Conservation (phyloP, 768 basidiomycete species). For the Leucocoprinus sp. region DNA sequence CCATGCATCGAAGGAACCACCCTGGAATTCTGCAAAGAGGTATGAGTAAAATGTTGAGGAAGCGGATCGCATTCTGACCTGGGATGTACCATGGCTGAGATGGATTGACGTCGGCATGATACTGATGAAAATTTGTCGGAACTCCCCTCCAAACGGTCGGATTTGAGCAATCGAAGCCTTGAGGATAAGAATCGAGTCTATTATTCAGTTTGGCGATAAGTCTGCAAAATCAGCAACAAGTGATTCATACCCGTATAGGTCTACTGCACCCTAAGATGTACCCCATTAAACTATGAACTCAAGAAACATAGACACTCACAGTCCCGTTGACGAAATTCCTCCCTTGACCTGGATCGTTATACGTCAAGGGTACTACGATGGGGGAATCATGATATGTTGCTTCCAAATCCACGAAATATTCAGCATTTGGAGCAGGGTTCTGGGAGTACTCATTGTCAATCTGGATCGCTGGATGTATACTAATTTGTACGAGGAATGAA, state of each 20-base stretch:
- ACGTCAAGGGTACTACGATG: conserved; percentile 65
- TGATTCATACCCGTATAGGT: conserved; percentile 60
- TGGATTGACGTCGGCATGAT: conserved; percentile 44
- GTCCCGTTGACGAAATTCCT: conserved; percentile 65
- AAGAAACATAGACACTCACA: conserved; percentile 25
- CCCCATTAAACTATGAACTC: background rate
- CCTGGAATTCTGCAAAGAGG: conserved; percentile 45
- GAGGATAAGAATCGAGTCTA: conserved; percentile 65
- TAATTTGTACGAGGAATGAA: background rate
- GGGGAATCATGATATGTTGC: conserved; percentile 42
- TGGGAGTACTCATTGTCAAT: conserved; percentile 71
- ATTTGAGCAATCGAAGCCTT: conserved; percentile 75
- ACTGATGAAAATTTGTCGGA: conserved; percentile 53
- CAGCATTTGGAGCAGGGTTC: conserved; percentile 30
- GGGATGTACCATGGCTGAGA: conserved; percentile 68
- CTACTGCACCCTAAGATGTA: conserved; percentile 51
- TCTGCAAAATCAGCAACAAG: background rate
- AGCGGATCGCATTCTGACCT: conserved; percentile 25
- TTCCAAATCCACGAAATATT: conserved; percentile 61
- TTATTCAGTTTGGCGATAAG: conserved; percentile 1
- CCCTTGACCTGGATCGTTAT: conserved; percentile 57
- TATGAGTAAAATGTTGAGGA: background rate
- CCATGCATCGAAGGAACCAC: conserved; percentile 78
- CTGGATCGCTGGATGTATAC: conserved; percentile 20
- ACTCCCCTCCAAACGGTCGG: conserved; percentile 60